phyloP scores from a whole-genome alignment of 75 land plant genomes.

The Sequoiadendron giganteum region DNA sequence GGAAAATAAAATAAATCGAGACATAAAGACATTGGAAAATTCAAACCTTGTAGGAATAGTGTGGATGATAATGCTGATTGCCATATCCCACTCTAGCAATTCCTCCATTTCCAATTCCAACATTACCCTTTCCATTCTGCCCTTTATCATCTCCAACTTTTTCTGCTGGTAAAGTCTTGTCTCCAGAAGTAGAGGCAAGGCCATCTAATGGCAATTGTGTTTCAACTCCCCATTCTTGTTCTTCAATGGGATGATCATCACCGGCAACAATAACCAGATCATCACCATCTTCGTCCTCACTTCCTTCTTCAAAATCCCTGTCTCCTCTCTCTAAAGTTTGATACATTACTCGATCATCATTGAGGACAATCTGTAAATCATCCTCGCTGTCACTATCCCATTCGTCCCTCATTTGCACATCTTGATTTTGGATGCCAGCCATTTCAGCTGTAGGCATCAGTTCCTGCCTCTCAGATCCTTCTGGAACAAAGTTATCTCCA shows the following conservation, averaged over 20 bases:
- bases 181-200: slow-evolving; percentile 20
- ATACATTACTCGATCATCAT: slow-evolving; percentile 36
- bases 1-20: not conserved
- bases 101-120: slow-evolving; percentile 21
- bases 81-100: slow-evolving; percentile 40
- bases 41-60: slow-evolving; percentile 75
- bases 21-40: not conserved
- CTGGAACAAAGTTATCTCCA: slow-evolving; percentile 4
- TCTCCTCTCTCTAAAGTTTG: slow-evolving; percentile 19
- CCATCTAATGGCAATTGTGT: slow-evolving; percentile 19
- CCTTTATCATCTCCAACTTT: slow-evolving; percentile 49
- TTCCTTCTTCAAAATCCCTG: slow-evolving; percentile 40
- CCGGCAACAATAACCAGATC: slow-evolving; percentile 75
- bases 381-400: slow-evolving; percentile 97
- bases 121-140: slow-evolving; percentile 39
- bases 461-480: slow-evolving; percentile 12
- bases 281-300: slow-evolving; percentile 83
- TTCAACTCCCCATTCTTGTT: slow-evolving; percentile 69
- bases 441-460: slow-evolving; percentile 6
- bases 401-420: slow-evolving; percentile 32
- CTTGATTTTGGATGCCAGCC: slow-evolving; percentile 6
- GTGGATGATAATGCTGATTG: slow-evolving; percentile 56
- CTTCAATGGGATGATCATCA: slow-evolving; percentile 43
- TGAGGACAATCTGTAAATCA: slow-evolving; percentile 89
- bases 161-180: slow-evolving; percentile 24